A percentile compares a stretch with the other conserved stretches of the same genome.
Conservation (phyloP, 106 monocot genomes). For the Dendrobium chrysotoxum region DNA sequence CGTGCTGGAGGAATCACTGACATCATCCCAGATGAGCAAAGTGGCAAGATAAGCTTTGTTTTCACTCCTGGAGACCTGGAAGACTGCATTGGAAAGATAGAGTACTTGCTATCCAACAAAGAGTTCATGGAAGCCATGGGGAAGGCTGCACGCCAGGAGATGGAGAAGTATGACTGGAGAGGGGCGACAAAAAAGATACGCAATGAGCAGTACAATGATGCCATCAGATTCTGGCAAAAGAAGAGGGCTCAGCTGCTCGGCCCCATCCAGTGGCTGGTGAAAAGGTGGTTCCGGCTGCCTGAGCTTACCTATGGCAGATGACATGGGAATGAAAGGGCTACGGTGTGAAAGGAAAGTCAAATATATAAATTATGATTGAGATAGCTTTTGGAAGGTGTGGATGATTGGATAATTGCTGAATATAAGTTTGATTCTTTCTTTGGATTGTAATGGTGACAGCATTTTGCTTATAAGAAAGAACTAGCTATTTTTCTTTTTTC, state of each 20-base stretch:
- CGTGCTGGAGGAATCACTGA: constrained; percentile 89
- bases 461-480: no score
- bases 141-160: constrained; percentile 66
- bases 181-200: constrained; percentile 73
- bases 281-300: constrained; percentile 7
- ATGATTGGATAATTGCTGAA: no score
- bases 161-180: constrained; percentile 85
- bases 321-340: neutral
- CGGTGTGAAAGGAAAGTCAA: neutral
- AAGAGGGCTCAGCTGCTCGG: constrained; percentile 46
- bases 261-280: constrained; percentile 9
- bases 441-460: no score
- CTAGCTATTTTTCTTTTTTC: no score
- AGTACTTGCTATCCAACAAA: constrained; percentile 27
- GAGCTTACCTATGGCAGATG: neutral
- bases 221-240: constrained; percentile 81
- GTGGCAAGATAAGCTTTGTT: constrained; percentile 76
- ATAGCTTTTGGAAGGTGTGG: neutral
- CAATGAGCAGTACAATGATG: constrained; percentile 75
- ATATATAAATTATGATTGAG: neutral
- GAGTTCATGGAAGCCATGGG: constrained; percentile 66
- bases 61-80: constrained; percentile 73
- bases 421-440: neutral
- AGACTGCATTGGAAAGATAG: constrained; percentile 68
- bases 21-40: constrained; percentile 72